phyloP scores from a whole-genome alignment of 768 basidiomycete genomes.

The Trametes cingulata region DNA sequence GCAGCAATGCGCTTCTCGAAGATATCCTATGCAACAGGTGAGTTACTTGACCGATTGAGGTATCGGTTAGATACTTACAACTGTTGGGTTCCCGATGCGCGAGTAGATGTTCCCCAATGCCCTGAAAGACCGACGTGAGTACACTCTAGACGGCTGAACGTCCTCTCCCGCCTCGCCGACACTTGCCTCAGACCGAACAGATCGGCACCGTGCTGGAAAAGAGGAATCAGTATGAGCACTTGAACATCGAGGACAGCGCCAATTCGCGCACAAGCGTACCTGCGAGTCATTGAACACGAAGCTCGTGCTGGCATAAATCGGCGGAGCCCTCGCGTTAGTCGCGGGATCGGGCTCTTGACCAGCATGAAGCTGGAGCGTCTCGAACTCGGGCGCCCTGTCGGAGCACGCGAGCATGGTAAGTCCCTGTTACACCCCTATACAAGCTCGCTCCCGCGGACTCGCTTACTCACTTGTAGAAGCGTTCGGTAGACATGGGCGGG shows the following conservation, averaged over 20 bases:
- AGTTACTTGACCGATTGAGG: not conserved
- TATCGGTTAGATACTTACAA: conserved; percentile 53
- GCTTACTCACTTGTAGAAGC: conserved; percentile 13
- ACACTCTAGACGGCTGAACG: no score
- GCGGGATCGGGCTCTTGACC: conserved; percentile 65
- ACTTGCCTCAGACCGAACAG: conserved; percentile 61
- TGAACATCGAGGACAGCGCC: not conserved
- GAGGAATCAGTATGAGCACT: not conserved
- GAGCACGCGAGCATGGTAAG: not conserved
- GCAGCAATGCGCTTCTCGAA: conserved; percentile 81
- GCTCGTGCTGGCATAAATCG: conserved; percentile 74
- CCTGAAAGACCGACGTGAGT: conserved; percentile 28
- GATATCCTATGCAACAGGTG: conserved; percentile 50
- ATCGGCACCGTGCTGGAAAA: conserved; percentile 63
- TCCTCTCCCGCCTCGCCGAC: no score
- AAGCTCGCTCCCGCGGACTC: not conserved
- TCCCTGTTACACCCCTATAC: no score
- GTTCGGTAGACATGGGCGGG: conserved; percentile 13
- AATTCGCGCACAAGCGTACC: conserved; percentile 38
- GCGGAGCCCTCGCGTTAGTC: conserved; percentile 74
- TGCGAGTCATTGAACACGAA: conserved; percentile 74
- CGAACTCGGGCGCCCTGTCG: conserved; percentile 60
- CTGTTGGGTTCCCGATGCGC: conserved; percentile 68
- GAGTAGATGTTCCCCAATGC: conserved; percentile 64
- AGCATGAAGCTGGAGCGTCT: conserved; percentile 80